These are phyloP conservation scores for Arabidopsis arenosa DNA, from an alignment of 345 rosid species.

Conservation along the genomic window DNA sequence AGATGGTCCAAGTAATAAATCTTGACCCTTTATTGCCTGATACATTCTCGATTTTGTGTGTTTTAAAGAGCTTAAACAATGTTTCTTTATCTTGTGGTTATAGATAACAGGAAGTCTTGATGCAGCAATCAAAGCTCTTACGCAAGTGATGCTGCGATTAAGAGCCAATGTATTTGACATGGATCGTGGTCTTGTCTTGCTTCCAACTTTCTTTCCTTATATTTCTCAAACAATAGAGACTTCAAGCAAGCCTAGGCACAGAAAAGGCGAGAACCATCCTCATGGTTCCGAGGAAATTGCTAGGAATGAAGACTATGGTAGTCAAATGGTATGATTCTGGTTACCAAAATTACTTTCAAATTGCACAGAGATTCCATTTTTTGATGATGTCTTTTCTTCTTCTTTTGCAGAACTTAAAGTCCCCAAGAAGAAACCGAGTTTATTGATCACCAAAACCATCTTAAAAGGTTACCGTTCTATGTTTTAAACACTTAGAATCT, in stretches of 20 bases:
- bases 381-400: background rate
- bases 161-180: constrained; percentile 74
- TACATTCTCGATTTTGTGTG: constrained; percentile 4
- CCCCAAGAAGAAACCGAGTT: constrained; percentile 58
- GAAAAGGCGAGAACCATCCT: constrained; percentile 53
- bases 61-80: constrained; percentile 8
- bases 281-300: constrained; percentile 48
- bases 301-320: constrained; percentile 53
- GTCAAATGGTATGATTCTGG: constrained; percentile 50
- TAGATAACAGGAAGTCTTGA: constrained; percentile 75
- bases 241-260: constrained; percentile 53
- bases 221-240: constrained; percentile 57
- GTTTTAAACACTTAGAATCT: constrained; percentile 7
- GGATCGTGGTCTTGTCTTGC: constrained; percentile 59
- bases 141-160: constrained; percentile 60
- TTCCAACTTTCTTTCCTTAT: constrained; percentile 68
- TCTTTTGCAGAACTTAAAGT: constrained; percentile 46
- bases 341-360: background rate
- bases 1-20: constrained; percentile 64
- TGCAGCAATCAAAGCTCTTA: constrained; percentile 68
- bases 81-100: constrained; percentile 23
- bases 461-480: constrained; percentile 15
- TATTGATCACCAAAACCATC: constrained; percentile 46
- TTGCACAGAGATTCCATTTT: background rate
- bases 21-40: background rate